Percentiles rank a stretch among this genome's conserved stretches.
Evolutionary conservation across 2,329 filamentous ascomycete species (phyloP).

Genomic region (Fusarium napiforme): DNA sequence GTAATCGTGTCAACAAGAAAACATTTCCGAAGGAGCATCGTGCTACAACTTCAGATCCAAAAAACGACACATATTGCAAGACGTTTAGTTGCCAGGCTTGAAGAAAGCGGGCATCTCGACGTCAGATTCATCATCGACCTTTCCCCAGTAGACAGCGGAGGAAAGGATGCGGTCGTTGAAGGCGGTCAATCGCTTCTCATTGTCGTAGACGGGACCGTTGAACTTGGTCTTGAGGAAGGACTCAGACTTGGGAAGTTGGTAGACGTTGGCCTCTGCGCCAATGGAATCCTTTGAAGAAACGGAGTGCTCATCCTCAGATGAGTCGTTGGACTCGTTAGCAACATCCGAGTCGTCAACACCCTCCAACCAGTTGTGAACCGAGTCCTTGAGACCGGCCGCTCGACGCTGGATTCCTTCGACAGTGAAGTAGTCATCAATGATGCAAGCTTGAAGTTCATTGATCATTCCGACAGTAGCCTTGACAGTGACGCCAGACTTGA

Average conservation of each 20-base stretch:
- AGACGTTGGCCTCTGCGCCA: neutral
- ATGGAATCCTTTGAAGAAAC: neutral
- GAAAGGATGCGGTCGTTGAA: neutral
- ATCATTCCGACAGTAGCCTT: fast-evolving
- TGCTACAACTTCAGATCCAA: neutral
- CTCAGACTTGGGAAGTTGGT: neutral
- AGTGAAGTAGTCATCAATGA: neutral
- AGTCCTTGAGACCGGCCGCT: fast-evolving
- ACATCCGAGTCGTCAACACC: fast-evolving
- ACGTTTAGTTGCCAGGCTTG: neutral
- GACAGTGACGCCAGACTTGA: neutral
- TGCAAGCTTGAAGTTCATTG: neutral
- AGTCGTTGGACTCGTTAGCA: neutral
- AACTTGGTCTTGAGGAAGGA: neutral
- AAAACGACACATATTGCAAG: fast-evolving
- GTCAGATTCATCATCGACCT: neutral
- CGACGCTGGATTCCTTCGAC: fast-evolving
- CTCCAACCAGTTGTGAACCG: neutral
- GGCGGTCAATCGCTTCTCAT: neutral
- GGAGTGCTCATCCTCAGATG: neutral
- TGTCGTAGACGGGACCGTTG: neutral
- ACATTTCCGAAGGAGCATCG: neutral
- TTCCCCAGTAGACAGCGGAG: neutral
- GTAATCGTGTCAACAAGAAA: fast-evolving
- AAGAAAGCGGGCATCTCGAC: neutral